Conservation (phyloP, 805 yeast genomes). For the Candida lessepsii region DNA sequence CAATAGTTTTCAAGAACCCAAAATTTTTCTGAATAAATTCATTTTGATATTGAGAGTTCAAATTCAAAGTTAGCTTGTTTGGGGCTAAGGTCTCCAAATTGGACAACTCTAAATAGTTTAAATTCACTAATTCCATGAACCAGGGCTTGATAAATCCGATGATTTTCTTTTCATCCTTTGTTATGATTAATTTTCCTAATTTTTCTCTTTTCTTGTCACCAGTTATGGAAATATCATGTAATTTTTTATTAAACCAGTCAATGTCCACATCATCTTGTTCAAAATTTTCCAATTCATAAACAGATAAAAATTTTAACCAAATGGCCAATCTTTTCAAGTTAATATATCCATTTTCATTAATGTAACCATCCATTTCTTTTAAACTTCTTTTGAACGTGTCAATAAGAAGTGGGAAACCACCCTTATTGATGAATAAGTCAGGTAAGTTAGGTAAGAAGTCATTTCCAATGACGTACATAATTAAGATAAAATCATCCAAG, state of each 20-base stretch:
- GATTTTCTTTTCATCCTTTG: slow-evolving; percentile 73
- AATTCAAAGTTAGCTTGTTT: slow-evolving; percentile 27
- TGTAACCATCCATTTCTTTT: slow-evolving; percentile 72
- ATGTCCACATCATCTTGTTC: slow-evolving; percentile 82
- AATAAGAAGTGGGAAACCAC: slow-evolving; percentile 91
- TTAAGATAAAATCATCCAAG: slow-evolving; percentile 87
- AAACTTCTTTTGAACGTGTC: slow-evolving; percentile 84
- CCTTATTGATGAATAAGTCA: slow-evolving; percentile 87
- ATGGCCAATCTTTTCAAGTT: slow-evolving; percentile 67
- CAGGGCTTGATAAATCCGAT: slow-evolving; percentile 58
- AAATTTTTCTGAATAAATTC: slow-evolving; percentile 49
- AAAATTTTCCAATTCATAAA: slow-evolving; percentile 81
- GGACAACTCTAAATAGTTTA: slow-evolving; percentile 33
- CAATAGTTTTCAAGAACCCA: slow-evolving; percentile 62
- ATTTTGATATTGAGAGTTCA: slow-evolving; percentile 35
- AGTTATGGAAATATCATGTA: slow-evolving; percentile 71
- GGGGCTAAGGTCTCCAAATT: slow-evolving; percentile 21
- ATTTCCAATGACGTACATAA: slow-evolving; percentile 93
- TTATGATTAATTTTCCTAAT: slow-evolving; percentile 60
- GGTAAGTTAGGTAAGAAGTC: slow-evolving; percentile 98
- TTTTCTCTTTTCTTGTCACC: slow-evolving; percentile 70
- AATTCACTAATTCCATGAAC: slow-evolving; percentile 37
- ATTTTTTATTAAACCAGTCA: slow-evolving; percentile 86
- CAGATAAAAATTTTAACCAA: slow-evolving; percentile 74
- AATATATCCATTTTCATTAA: slow-evolving; percentile 80